Conservation (phyloP, 164 flowering plant genomes). For the Malania oleifera region DNA sequence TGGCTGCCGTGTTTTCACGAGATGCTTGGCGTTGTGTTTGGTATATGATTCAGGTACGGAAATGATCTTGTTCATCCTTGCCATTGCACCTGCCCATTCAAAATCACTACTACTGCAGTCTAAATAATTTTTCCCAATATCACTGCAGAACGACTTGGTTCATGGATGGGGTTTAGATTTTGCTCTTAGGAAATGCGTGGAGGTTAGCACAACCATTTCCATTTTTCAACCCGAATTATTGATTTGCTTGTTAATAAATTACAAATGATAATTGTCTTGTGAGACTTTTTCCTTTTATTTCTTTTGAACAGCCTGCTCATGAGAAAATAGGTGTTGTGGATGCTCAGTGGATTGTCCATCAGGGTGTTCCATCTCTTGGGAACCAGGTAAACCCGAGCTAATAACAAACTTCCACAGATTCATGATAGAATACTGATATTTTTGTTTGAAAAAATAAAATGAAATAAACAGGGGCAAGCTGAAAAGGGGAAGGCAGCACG, state of each 20-base stretch:
- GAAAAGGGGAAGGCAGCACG: background rate
- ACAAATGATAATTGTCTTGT: background rate
- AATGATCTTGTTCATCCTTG: no score
- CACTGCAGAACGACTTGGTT: slow-evolving; percentile 84
- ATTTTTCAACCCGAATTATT: no score
- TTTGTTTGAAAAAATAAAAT: no score
- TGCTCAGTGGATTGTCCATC: slow-evolving; percentile 94
- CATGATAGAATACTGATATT: no score
- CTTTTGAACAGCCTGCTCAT: slow-evolving; percentile 66
- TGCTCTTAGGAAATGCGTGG: slow-evolving; percentile 79
- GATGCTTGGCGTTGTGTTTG: slow-evolving; percentile 86
- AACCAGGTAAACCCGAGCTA: slow-evolving; percentile 88
- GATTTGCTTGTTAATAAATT: no score
- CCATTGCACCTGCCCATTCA: no score
- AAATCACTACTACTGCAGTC: no score
- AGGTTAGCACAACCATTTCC: slow-evolving; percentile 61
- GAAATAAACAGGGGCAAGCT: background rate
- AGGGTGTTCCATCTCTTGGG: slow-evolving; percentile 76
- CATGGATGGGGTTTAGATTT: slow-evolving; percentile 99
- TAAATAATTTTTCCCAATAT: background rate
- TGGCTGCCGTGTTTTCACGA: slow-evolving; percentile 74
- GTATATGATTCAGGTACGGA: slow-evolving; percentile 70
- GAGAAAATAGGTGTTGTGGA: slow-evolving; percentile 97
- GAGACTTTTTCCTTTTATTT: no score
- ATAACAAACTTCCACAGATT: no score